phyloP scores from a whole-genome alignment of 148 eudicot species.

The Camellia japonica region DNA sequence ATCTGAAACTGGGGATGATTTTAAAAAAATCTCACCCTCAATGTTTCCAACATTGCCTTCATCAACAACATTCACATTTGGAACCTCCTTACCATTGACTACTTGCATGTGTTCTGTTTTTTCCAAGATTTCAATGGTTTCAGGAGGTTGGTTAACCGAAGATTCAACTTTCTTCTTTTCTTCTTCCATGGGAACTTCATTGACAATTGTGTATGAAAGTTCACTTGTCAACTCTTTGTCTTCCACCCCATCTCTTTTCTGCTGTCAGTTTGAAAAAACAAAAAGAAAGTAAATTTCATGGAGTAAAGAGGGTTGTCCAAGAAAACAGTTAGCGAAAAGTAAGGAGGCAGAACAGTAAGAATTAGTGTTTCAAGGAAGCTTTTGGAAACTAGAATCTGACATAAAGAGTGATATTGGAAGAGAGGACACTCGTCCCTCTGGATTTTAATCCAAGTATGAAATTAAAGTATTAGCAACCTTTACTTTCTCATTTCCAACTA shows the following conservation, averaged over 20 bases:
- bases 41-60: constrained; percentile 21
- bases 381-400: constrained; percentile 3
- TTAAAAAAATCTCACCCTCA: constrained; percentile 34
- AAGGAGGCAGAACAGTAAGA: background rate
- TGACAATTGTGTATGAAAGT: constrained; percentile 11
- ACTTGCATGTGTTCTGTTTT: constrained; percentile 11
- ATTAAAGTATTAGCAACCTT: background rate
- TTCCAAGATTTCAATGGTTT: constrained; percentile 13
- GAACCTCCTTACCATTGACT: constrained; percentile 1
- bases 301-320: constrained; percentile 5
- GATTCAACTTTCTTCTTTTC: constrained; percentile 20
- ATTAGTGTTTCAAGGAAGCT: background rate
- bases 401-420: background rate
- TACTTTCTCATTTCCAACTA: background rate
- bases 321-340: background rate
- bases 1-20: constrained; percentile 28
- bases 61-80: constrained; percentile 1
- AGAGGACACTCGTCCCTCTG: background rate
- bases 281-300: background rate
- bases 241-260: constrained; percentile 27
- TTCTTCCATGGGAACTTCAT: constrained; percentile 2
- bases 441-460: background rate
- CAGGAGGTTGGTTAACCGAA: constrained; percentile 12
- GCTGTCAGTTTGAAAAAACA: background rate
- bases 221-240: constrained; percentile 11